phyloP scores from a whole-genome alignment of 2,329 filamentous ascomycete genomes.

The Sporothrix schenckii region DNA sequence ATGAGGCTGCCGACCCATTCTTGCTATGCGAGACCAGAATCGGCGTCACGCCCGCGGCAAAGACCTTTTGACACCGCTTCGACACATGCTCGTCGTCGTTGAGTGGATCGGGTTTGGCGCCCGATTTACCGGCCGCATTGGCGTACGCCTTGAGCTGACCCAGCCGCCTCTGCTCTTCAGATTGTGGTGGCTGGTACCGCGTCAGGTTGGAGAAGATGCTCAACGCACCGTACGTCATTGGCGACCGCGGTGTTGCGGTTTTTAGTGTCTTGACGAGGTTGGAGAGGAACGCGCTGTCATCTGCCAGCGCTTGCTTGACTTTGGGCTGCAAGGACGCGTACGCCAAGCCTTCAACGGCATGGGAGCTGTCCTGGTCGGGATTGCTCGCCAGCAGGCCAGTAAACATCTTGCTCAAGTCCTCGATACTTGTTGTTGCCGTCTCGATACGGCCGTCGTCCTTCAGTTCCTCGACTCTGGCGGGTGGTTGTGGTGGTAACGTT shows the following conservation, averaged over 20 bases:
- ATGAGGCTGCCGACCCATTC: slow-evolving; percentile 68
- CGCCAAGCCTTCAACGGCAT: slow-evolving; percentile 86
- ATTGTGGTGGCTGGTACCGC: slow-evolving; percentile 72
- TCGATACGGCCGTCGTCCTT: slow-evolving; percentile 50
- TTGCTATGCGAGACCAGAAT: slow-evolving; percentile 77
- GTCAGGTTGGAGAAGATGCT: slow-evolving; percentile 87
- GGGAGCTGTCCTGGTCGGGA: slow-evolving; percentile 59
- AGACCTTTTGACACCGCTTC: slow-evolving; percentile 73
- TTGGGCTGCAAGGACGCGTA: slow-evolving; percentile 85
- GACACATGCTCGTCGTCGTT: slow-evolving; percentile 77
- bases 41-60: slow-evolving; percentile 76
- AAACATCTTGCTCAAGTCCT: slow-evolving; percentile 66
- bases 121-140: slow-evolving; percentile 70
- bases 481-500: slow-evolving; percentile 53
- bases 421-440: slow-evolving; percentile 62
- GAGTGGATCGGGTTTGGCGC: slow-evolving; percentile 63
- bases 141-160: slow-evolving; percentile 92
- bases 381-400: slow-evolving; percentile 61
- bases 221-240: slow-evolving; percentile 79
- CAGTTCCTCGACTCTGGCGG: slow-evolving; percentile 37
- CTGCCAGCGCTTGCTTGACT: slow-evolving; percentile 78
- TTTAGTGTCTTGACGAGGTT: slow-evolving; percentile 67
- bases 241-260: slow-evolving; percentile 64
- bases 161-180: slow-evolving; percentile 92
- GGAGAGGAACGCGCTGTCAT: slow-evolving; percentile 69